Percentiles rank a stretch among this genome's conserved stretches.
Evolutionary conservation across 2,329 filamentous ascomycete genomes (phyloP).

Genomic region (Sarocladium oryzae): DNA sequence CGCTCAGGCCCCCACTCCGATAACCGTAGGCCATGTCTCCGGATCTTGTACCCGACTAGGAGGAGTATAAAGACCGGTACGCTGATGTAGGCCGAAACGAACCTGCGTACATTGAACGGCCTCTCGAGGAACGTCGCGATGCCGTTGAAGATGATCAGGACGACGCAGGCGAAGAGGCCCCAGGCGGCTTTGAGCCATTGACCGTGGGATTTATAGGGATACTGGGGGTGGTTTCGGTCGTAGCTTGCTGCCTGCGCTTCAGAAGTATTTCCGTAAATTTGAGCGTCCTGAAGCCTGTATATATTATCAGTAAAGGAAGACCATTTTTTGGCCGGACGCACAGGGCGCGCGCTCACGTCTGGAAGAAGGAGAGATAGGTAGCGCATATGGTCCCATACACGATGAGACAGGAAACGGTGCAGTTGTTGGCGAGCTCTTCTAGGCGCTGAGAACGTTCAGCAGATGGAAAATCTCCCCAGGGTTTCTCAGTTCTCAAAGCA

Average conservation of each 20-base stretch:
- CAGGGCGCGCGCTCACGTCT: conserved; percentile 21
- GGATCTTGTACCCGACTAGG: conserved; percentile 9
- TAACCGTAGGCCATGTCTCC: conserved; percentile 5
- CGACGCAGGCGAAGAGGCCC: conserved; percentile 24
- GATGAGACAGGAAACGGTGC: conserved; percentile 31
- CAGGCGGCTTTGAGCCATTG: conserved; percentile 29
- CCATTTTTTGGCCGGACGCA: not conserved
- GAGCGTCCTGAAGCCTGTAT: conserved; percentile 29
- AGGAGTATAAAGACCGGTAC: conserved; percentile 10
- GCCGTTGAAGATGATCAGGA: conserved; percentile 29
- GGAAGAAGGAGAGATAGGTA: conserved; percentile 32
- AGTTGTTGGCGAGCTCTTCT: conserved; percentile 30
- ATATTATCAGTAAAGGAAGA: not conserved
- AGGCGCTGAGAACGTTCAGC: conserved; percentile 22
- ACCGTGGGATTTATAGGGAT: conserved; percentile 32
- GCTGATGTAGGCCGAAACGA: conserved; percentile 33
- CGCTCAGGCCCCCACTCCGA: conserved; percentile 10
- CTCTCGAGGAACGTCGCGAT: conserved; percentile 23
- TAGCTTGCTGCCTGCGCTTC: conserved; percentile 26
- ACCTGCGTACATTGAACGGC: conserved; percentile 28
- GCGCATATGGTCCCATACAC: conserved; percentile 33
- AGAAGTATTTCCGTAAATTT: conserved; percentile 30
- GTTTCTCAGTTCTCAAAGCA: not conserved
- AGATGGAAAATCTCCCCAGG: no score
- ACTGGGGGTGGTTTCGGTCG: conserved; percentile 27